These are phyloP conservation scores for Thraustochytrium striatum DNA, from an alignment of 352 stramenopile genomes.

Conservation along the genomic window DNA sequence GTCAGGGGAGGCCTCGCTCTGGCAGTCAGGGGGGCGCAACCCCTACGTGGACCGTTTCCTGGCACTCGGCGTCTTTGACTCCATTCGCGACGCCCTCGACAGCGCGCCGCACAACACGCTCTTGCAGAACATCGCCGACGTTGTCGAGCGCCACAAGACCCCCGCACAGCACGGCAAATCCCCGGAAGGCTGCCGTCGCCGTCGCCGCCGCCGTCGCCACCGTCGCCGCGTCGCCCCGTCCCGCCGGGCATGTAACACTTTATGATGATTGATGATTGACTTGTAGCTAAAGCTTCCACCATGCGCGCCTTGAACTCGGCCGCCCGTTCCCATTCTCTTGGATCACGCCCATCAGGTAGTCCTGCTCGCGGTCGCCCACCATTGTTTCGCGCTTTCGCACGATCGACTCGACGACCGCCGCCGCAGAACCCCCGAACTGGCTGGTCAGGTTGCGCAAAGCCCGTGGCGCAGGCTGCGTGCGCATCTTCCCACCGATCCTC, in stretches of 20 bases:
- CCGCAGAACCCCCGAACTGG: neutral
- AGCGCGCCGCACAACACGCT: neutral
- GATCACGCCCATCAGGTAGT: neutral
- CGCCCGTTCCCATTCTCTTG: neutral
- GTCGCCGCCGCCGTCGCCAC: too few species aligned
- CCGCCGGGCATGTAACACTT: too few species aligned
- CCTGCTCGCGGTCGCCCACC: neutral
- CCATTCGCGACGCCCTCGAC: neutral
- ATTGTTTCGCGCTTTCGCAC: neutral
- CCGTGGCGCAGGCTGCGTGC: neutral
- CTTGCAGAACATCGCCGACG: neutral
- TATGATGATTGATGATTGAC: neutral
- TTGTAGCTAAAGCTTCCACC: neutral
- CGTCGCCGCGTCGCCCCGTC: too few species aligned
- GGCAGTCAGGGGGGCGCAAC: neutral
- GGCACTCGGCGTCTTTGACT: neutral
- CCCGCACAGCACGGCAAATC: too few species aligned
- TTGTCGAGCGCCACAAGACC: neutral
- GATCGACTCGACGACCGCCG: neutral
- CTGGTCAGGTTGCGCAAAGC: neutral
- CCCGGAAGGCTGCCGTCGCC: too few species aligned
- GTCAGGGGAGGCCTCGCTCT: neutral
- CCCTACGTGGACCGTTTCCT: neutral
- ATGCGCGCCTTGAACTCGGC: constrained; percentile 5
- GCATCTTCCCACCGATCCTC: too few species aligned